Evolutionary conservation across 257 asterid genomes (phyloP), one percentile per base, ranked within the genome.

Genomic region (Pogostemon cablin): DNA sequence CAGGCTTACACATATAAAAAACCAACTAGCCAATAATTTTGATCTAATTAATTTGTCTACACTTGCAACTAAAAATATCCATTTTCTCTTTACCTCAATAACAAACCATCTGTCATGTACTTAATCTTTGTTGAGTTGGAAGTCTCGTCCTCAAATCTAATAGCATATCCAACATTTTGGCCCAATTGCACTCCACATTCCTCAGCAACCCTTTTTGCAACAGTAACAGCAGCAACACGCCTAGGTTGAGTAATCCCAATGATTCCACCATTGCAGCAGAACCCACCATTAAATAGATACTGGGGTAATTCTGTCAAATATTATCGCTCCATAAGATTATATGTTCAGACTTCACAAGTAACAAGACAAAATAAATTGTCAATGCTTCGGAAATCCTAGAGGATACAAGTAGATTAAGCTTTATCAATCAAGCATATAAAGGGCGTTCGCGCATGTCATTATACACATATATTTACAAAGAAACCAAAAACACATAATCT

Each of bases 191-290:
- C 87, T 59, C 93, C 93, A 84, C 88, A 89, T 79, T 93, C 97
- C 84, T 91, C 99, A 10, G 97, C 84, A 68, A 93, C 99, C 78
- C 97, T 87, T 85, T 91, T 89, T 50, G 99, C 97, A 34, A 93
- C 99, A 59, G 97, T 87, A 9, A 87, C 82, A 72, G 97, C 99
- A 53, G 99, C 99, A 79, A 93, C 99, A 72, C 99, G 97, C 70
- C 99, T 87, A 69, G 99, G 97, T 81, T 91, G 99, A 66, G 97
- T 91, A 78, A 93, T 72, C 73, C 99, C 99, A 65, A 93, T 89
- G 63, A 86, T 76, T 67, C 98, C 91, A 60, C 96, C 95, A 74
- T 81, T 86, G 65, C 82, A 81, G 76, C 92, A 87, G 75, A 91
- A 91, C 64, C 99, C 96, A 60, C 96, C 95, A 75, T 87, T 77